These are phyloP conservation scores for Saprolegnia diclina DNA, from an alignment of 352 stramenopile genomes.

Conservation along the genomic window DNA sequence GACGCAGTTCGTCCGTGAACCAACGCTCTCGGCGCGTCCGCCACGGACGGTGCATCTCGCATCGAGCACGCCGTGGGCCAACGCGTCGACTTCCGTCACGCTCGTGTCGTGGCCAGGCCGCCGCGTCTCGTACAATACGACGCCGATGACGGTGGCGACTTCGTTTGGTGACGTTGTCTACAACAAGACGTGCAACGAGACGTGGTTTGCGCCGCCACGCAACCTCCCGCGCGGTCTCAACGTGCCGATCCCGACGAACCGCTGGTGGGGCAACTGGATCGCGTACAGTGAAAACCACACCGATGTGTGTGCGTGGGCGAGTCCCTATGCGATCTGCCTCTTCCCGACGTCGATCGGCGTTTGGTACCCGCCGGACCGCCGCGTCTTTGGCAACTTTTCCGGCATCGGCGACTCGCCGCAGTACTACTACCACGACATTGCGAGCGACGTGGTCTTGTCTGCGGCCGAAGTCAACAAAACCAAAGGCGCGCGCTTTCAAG, in stretches of 20 bases:
- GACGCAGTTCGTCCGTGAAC: too few relatives aligned
- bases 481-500: conserved; percentile 42
- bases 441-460: conserved; percentile 49
- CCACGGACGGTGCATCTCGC: too few relatives aligned
- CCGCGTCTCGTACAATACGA: conserved; percentile 1
- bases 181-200: neutral
- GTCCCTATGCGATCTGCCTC: conserved; percentile 45
- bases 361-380: conserved; percentile 50
- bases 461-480: conserved; percentile 39
- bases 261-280: conserved; percentile 26
- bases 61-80: too few relatives aligned
- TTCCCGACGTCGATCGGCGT: conserved; percentile 46
- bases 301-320: conserved; percentile 43
- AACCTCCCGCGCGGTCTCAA: conserved; percentile 4
- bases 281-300: conserved; percentile 29
- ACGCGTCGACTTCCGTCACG: neutral
- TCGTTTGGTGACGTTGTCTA: neutral
- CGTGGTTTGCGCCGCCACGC: conserved; percentile 13
- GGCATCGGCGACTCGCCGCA: conserved; percentile 46
- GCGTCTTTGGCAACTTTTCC: conserved; percentile 44
- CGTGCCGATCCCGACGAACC: conserved; percentile 26
- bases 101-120: conserved; percentile 1
- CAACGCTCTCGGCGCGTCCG: too few relatives aligned
- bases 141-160: neutral
- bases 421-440: conserved; percentile 51